A percentile compares a stretch with the other conserved stretches of the same genome.
These are phyloP conservation scores for Penicillium sp. DNA, from an alignment of 2,329 filamentous ascomycete genomes.

Conservation along the genomic window DNA sequence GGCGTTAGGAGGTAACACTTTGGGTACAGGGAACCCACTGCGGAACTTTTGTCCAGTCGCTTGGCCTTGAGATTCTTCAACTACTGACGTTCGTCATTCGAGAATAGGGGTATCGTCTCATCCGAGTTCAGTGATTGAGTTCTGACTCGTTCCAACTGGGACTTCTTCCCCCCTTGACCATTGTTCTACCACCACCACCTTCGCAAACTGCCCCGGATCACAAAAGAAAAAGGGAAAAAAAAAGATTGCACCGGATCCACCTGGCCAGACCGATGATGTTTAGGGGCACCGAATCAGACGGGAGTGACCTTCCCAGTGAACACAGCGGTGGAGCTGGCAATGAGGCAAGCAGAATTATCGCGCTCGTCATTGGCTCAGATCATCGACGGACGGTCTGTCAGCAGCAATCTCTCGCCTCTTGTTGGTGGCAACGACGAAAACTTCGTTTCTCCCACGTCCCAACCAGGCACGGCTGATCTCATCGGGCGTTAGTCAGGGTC, in stretches of 20 bases:
- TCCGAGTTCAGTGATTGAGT: too few species aligned
- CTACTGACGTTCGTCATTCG: too few species aligned
- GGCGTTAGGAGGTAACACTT: too few species aligned
- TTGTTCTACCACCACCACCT: too few species aligned
- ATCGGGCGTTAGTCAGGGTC: too few species aligned
- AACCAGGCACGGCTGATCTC: too few species aligned
- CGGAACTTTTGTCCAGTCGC: too few species aligned
- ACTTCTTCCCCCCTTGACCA: conserved; percentile 1
- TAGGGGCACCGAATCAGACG: conserved; percentile 19
- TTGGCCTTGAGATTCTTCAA: too few species aligned
- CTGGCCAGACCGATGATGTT: conserved; percentile 17
- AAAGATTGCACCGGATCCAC: conserved; percentile 21
- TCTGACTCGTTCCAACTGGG: too few species aligned
- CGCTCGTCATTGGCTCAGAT: conserved; percentile 16
- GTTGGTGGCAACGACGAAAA: conserved; percentile 16
- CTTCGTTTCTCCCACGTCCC: too few species aligned
- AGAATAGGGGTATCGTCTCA: too few species aligned
- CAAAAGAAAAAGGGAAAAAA: conserved; percentile 1
- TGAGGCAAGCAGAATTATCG: conserved; percentile 25
- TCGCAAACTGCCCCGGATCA: conserved; percentile 23
- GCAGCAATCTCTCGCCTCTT: conserved; percentile 13
- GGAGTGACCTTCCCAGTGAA: conserved; percentile 17
- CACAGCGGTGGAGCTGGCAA: conserved; percentile 13
- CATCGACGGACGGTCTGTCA: conserved; percentile 4
- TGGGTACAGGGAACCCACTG: too few species aligned